phyloP scores from a whole-genome alignment of 306 rosid species.

The Trifolium pratense region DNA sequence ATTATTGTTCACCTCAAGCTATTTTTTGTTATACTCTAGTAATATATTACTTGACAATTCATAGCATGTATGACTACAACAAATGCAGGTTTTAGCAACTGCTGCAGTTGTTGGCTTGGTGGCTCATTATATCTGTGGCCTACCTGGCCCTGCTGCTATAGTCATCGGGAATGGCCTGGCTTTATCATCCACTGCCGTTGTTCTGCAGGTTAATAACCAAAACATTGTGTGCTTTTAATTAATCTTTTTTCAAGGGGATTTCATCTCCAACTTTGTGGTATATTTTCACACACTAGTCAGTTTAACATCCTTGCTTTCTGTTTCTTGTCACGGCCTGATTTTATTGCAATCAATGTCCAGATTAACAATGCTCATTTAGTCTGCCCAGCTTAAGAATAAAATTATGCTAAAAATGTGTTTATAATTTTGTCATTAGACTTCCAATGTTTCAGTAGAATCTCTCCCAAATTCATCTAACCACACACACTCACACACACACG shows the following conservation, averaged over 20 bases:
- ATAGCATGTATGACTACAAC: conserved; percentile 40
- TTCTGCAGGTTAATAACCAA: conserved; percentile 76
- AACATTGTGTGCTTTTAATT: conserved; percentile 13
- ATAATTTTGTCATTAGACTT: not conserved
- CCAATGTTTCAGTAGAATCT: not conserved
- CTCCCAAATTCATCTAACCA: not conserved
- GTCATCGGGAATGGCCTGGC: conserved; percentile 99
- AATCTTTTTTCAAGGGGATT: conserved; percentile 15
- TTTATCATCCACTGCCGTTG: conserved; percentile 97
- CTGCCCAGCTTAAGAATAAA: not conserved
- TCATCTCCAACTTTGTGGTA: conserved; percentile 19
- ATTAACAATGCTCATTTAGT: not conserved
- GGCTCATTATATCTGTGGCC: conserved; percentile 81
- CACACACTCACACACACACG: no score
- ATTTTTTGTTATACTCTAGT: conserved; percentile 28
- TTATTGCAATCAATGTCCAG: not conserved
- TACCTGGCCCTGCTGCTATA: conserved; percentile 93
- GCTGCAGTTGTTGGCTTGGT: conserved; percentile 85
- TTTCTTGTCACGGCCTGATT: not conserved
- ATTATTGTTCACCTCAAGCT: conserved; percentile 28
- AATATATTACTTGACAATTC: conserved; percentile 39
- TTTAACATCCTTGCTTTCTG: conserved; percentile 22
- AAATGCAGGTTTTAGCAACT: conserved; percentile 91
- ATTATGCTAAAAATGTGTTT: conserved; percentile 1
- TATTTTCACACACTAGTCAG: conserved; percentile 1